Base-by-base conservation (phyloP, 768 basidiomycete genomes). In the Lactifluus subvellereus region DNA sequence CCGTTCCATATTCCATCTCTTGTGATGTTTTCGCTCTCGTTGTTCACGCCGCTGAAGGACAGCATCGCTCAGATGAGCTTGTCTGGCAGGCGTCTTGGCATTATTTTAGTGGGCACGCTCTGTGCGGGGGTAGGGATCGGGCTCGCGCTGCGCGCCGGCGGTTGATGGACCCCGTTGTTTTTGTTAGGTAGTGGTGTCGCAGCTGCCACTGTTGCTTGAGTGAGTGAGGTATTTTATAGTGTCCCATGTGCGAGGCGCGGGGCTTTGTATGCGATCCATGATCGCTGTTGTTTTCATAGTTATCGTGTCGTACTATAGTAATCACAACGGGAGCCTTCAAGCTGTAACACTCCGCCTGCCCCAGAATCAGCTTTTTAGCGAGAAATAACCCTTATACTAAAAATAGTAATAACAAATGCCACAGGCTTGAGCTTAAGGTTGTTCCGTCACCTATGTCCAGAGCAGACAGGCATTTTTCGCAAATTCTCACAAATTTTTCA, bases 1-100 rank as follows among this genome's bases (percentile, higher is more conserved):
- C 88, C 87, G 1, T 72, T 89, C 16, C 85, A 88, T 70, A 70
- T 88, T 40, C 85, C 86, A 1, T 86, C 85, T 6, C 72, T 89
- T 35, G 14, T 89, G 7, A 69, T 82, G 52, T 80, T 86, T 68
- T 84, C 87, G 1, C 61, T 86, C 32, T 88, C 87, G 9, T 77
- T 88, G 30, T 66, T 88, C 9, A 78, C 76, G 0, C 85, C 85
- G 3, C 66, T 77, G 40, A 74, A 71, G 54, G 62, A 67, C 20
- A 68, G 69, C 16, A 54, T 79, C 2, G 63, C 57, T 27, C 71
- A 67, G 60, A 64, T 40, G 66, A 66, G n/a, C 57, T 60, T 57
- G 68, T 70, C 68, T 49, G 65, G 57, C 48, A 50, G 20, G 52
- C 66, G 74, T 35, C 67, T 75, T 37, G 74, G 73, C 48, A 43